Percentiles rank a stretch among this genome's conserved stretches.
These are phyloP conservation scores for Stipa capillata DNA, from an alignment of 176 grass and related monocot genomes.

Conservation along the genomic window DNA sequence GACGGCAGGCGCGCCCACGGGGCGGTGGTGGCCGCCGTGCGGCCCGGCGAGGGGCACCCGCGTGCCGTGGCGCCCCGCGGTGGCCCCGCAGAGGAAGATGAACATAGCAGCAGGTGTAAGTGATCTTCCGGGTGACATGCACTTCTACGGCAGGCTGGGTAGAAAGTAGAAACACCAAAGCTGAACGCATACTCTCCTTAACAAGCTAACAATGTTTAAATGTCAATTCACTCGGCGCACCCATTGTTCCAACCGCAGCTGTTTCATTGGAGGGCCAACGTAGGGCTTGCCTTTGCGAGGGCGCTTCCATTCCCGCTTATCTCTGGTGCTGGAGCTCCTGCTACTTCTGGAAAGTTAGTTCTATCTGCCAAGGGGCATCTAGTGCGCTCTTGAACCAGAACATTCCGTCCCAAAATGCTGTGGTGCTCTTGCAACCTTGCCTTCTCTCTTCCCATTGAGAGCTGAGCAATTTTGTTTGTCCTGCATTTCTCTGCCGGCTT, in stretches of 20 bases:
- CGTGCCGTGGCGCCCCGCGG: constrained; percentile 15
- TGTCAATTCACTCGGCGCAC: constrained; percentile 33
- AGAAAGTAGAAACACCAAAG: background rate
- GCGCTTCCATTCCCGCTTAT: constrained; percentile 47
- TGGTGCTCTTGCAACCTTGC: background rate
- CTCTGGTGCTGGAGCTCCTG: background rate
- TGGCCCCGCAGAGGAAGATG: constrained; percentile 3
- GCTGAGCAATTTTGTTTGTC: background rate
- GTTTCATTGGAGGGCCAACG: constrained; percentile 50
- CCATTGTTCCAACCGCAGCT: constrained; percentile 58
- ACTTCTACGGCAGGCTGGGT: background rate
- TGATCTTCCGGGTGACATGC: background rate
- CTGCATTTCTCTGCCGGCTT: background rate
- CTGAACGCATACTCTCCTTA: background rate
- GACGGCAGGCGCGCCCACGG: background rate
- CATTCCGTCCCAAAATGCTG: background rate
- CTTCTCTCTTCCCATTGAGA: background rate
- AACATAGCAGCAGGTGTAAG: background rate
- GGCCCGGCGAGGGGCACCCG: constrained; percentile 31
- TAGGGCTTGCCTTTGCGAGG: constrained; percentile 54
- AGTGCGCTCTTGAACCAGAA: background rate
- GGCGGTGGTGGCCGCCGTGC: constrained; percentile 1
- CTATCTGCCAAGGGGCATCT: constrained; percentile 39
- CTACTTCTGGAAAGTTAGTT: constrained; percentile 28
- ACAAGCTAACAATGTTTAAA: background rate